A percentile compares a stretch with the other conserved stretches of the same genome.
These are phyloP conservation scores for Fusarium anguioides DNA, from an alignment of 2,329 filamentous ascomycete genomes.

Conservation along the genomic window DNA sequence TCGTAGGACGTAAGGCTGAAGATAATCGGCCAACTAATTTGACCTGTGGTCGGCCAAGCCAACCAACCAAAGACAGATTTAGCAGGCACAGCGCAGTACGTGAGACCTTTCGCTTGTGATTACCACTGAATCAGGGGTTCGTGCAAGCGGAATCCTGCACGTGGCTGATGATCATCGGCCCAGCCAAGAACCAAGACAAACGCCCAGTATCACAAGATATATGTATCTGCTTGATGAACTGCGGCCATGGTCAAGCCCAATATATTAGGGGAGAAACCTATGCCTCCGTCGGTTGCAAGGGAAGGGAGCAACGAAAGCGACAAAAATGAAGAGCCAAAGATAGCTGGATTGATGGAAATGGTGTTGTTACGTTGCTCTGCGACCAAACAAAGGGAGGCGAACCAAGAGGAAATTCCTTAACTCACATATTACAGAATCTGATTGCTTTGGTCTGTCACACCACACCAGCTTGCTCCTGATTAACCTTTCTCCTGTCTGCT, in stretches of 20 bases:
- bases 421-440: conserved; percentile 38
- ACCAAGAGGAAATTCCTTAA: conserved; percentile 27
- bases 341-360: background rate
- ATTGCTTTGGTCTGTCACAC: conserved; percentile 18
- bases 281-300: conserved; percentile 1
- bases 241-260: background rate
- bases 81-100: conserved; percentile 5
- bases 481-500: background rate
- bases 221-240: conserved; percentile 7
- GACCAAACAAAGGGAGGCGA: conserved; percentile 19
- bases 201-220: conserved; percentile 6
- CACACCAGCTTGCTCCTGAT: background rate
- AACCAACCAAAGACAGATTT: conserved; percentile 2
- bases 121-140: conserved; percentile 34
- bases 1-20: conserved; percentile 36
- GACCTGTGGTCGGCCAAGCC: conserved; percentile 14
- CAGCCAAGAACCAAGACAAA: conserved; percentile 10
- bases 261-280: background rate
- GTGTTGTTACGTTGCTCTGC: conserved; percentile 17
- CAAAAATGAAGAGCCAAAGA: background rate
- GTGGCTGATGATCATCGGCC: conserved; percentile 32
- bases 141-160: conserved; percentile 32
- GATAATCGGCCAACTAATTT: conserved; percentile 19
- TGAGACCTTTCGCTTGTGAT: conserved; percentile 31
- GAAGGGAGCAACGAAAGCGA: conserved; percentile 15